Conservation (phyloP, 192 early-diverging fungal species). For the Coemansia brasiliensis region DNA sequence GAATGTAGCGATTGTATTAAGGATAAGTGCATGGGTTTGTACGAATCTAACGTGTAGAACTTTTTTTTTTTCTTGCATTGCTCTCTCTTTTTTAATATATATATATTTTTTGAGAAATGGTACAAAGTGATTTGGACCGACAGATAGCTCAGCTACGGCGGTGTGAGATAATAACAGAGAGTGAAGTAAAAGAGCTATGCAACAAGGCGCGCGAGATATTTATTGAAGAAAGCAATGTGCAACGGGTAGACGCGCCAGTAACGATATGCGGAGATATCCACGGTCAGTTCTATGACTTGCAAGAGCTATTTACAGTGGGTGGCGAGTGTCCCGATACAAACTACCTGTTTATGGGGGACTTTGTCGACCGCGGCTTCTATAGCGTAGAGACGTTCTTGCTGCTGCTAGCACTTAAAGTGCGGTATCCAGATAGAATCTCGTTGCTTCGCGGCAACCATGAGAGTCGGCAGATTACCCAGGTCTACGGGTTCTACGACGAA, state of each 20-base stretch:
- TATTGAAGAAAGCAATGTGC: constrained; percentile 95
- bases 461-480: constrained; percentile 93
- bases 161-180: constrained; percentile 91
- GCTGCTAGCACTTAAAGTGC: constrained; percentile 87
- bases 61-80: constrained; percentile 11
- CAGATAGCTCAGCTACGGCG: constrained; percentile 86
- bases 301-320: constrained; percentile 90
- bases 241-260: constrained; percentile 92
- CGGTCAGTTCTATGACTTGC: constrained; percentile 96
- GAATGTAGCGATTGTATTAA: constrained; percentile 58
- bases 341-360: constrained; percentile 97
- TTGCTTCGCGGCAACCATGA: constrained; percentile 94
- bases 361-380: constrained; percentile 95
- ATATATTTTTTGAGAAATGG: constrained; percentile 17
- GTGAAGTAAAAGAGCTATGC: constrained; percentile 92
- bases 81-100: constrained; percentile 4
- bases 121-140: constrained; percentile 57
- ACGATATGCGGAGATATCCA: constrained; percentile 97
- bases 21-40: constrained; percentile 53
- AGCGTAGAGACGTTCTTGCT: constrained; percentile 97
- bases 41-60: constrained; percentile 3
- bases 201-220: constrained; percentile 93
- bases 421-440: constrained; percentile 92
- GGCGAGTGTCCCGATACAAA: constrained; percentile 96
- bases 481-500: constrained; percentile 98